These are phyloP conservation scores for Auricularia auricula-judae DNA, from an alignment of 768 basidiomycete species.

Conservation along the genomic window DNA sequence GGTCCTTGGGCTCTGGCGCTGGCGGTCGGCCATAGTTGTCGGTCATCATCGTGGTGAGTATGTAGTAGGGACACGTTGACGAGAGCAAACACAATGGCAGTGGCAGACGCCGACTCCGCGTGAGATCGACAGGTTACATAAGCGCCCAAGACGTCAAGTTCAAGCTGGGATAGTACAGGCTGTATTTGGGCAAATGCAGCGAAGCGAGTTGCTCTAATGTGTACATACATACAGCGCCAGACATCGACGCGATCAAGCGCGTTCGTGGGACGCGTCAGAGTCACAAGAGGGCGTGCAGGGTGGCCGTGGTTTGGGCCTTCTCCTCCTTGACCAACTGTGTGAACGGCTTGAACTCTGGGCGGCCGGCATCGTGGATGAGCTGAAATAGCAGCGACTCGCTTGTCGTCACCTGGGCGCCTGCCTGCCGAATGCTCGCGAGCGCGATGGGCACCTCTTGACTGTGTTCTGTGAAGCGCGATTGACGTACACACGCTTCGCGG, in stretches of 20 bases:
- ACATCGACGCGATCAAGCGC: too few relatives aligned
- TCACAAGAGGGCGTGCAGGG: constrained; percentile 21
- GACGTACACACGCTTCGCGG: neutral
- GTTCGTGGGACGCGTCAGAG: neutral
- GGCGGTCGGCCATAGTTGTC: neutral
- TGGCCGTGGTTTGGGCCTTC: constrained; percentile 45
- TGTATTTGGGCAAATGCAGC: too few relatives aligned
- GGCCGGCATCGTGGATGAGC: constrained; percentile 57
- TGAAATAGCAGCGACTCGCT: constrained; percentile 77
- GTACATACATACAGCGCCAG: too few relatives aligned
- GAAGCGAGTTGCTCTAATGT: too few relatives aligned
- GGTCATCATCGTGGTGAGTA: neutral
- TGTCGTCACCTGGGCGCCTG: constrained; percentile 68
- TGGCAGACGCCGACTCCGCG: too few relatives aligned
- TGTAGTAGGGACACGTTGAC: neutral
- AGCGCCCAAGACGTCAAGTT: too few relatives aligned
- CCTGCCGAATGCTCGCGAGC: constrained; percentile 51
- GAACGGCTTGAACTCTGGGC: constrained; percentile 61
- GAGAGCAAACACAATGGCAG: too few relatives aligned
- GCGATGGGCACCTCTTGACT: constrained; percentile 70
- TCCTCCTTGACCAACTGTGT: constrained; percentile 66
- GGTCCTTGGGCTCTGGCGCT: neutral
- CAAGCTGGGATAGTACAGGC: too few relatives aligned
- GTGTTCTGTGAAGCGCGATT: neutral
- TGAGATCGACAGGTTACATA: too few relatives aligned